phyloP scores from a whole-genome alignment of 768 basidiomycete genomes.

The Kwoniella newhampshirensis region DNA sequence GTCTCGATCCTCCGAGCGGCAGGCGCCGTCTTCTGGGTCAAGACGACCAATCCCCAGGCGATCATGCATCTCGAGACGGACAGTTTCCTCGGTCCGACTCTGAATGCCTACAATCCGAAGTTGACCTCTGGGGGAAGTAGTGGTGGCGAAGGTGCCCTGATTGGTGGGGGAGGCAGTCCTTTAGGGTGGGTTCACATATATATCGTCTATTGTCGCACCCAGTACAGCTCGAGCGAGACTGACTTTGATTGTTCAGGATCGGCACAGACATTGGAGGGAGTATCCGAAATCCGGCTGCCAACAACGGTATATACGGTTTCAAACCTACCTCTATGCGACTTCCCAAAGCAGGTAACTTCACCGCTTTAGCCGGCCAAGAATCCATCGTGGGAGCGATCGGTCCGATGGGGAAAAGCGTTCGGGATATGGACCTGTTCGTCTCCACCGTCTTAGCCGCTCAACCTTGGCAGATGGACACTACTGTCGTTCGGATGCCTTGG shows the following conservation, averaged over 20 bases:
- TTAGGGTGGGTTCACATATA: slow-evolving; percentile 12
- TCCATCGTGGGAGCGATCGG: slow-evolving; percentile 25
- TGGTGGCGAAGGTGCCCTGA: slow-evolving; percentile 44
- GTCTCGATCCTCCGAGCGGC: slow-evolving; percentile 24
- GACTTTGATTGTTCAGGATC: slow-evolving; percentile 14
- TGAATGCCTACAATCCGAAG: slow-evolving; percentile 37
- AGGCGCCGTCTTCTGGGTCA: slow-evolving; percentile 40
- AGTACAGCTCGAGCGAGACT: neutral
- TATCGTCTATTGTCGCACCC: neutral
- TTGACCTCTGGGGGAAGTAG: slow-evolving; percentile 37
- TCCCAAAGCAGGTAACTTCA: slow-evolving; percentile 11
- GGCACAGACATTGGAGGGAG: slow-evolving; percentile 36
- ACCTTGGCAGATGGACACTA: slow-evolving; percentile 22
- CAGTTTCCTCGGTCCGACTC: slow-evolving; percentile 29
- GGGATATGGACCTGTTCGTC: slow-evolving; percentile 32
- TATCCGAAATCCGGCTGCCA: slow-evolving; percentile 26
- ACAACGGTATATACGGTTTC: slow-evolving; percentile 32
- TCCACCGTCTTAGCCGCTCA: slow-evolving; percentile 13
- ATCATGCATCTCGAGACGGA: slow-evolving; percentile 45
- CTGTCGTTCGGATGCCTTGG: slow-evolving; percentile 30
- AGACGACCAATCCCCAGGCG: slow-evolving; percentile 38
- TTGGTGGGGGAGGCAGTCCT: slow-evolving; percentile 22
- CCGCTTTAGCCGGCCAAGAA: slow-evolving; percentile 18
- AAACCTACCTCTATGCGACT: slow-evolving; percentile 27
- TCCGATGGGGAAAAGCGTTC: slow-evolving; percentile 21